Conservation (phyloP, 83 land plant genomes). For the Picea engelmannii region DNA sequence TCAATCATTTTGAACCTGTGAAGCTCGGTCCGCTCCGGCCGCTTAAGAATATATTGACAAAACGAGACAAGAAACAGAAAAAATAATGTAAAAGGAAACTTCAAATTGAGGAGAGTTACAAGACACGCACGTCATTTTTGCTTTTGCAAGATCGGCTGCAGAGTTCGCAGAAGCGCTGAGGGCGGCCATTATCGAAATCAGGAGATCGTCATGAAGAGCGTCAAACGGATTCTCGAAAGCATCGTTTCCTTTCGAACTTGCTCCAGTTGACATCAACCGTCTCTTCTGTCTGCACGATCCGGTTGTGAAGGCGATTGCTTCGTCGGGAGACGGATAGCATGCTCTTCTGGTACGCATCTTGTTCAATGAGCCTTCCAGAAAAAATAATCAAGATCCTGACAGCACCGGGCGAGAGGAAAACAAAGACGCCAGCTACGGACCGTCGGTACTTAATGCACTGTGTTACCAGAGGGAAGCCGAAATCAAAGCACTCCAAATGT, state of each 20-base stretch:
- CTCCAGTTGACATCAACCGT: constrained; percentile 1
- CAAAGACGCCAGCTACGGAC: not conserved
- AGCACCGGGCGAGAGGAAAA: not conserved
- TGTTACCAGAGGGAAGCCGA: not conserved
- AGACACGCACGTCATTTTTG: constrained; percentile 17
- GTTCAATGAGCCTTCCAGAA: not conserved
- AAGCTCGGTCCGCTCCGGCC: not conserved
- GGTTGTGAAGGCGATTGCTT: not conserved
- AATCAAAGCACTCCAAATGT: not conserved
- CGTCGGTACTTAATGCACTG: not conserved
- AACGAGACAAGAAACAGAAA: not conserved
- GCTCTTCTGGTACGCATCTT: constrained; percentile 17
- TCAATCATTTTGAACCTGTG: constrained; percentile 5
- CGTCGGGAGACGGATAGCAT: constrained; percentile 5
- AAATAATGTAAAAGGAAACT: not conserved
- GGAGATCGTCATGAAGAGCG: constrained; percentile 23
- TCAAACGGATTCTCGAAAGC: constrained; percentile 14
- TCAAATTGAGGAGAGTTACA: not conserved
- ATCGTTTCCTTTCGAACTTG: not conserved
- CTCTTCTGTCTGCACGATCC: constrained; percentile 1
- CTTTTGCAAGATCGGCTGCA: constrained; percentile 28
- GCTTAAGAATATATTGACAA: not conserved
- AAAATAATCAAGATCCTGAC: not conserved
- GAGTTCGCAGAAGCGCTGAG: constrained; percentile 25
- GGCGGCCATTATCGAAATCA: constrained; percentile 23